These are phyloP conservation scores for Sarocladium oryzae DNA, from an alignment of 2,329 filamentous ascomycete species.

Conservation along the genomic window DNA sequence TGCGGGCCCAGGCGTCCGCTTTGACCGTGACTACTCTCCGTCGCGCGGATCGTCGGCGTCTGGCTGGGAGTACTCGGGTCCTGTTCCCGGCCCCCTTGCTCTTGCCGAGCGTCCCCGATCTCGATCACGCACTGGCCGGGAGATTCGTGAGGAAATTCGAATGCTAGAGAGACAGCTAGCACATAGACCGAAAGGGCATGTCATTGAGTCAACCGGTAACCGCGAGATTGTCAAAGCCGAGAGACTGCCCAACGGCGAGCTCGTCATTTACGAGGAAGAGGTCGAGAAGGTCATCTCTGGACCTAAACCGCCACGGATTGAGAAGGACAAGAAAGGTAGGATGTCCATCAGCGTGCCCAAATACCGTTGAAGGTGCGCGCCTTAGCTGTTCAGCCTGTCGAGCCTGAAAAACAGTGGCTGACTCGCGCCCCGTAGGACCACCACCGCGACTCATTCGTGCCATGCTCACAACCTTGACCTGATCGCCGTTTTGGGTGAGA, in stretches of 20 bases:
- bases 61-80: conserved; percentile 12
- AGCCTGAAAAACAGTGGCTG: conserved; percentile 21
- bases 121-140: conserved; percentile 41
- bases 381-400: conserved; percentile 15
- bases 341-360: conserved; percentile 77
- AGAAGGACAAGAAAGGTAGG: conserved; percentile 95
- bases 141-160: conserved; percentile 67
- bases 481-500: no score
- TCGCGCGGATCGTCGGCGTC: conserved; percentile 17
- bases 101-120: conserved; percentile 37
- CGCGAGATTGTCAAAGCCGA: conserved; percentile 51
- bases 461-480: conserved; percentile 67
- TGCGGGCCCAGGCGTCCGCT: conserved; percentile 17
- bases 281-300: conserved; percentile 49
- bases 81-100: conserved; percentile 22
- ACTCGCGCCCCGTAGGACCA: conserved; percentile 44
- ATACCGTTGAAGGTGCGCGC: conserved; percentile 50
- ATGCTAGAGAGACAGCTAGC: conserved; percentile 53
- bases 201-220: conserved; percentile 26
- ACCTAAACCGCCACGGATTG: conserved; percentile 59
- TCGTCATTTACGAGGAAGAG: conserved; percentile 16
- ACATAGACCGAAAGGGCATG: conserved; percentile 28
- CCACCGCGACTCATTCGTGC: conserved; percentile 58
- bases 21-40: conserved; percentile 1
- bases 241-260: conserved; percentile 45